Evolutionary conservation across 2,329 filamentous ascomycete genomes (phyloP).

Genomic region (Stagonosporopsis cucurbitacearum): DNA sequence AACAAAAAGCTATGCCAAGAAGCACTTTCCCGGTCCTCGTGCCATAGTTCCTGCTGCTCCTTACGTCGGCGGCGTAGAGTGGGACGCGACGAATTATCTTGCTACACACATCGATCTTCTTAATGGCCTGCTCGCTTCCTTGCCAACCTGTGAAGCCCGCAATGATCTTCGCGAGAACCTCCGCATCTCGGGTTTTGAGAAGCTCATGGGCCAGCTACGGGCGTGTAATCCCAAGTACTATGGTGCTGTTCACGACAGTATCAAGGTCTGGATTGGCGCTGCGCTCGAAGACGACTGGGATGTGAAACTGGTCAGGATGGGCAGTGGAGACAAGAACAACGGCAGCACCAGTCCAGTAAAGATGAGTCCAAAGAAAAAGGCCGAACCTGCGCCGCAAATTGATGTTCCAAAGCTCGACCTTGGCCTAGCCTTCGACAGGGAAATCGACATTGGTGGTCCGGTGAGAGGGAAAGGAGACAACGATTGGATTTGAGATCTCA

Average conservation of each 20-base stretch:
- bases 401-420: constrained; percentile 49
- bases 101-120: constrained; percentile 90
- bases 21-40: constrained; percentile 82
- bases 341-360: constrained; percentile 41
- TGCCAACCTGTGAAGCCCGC: constrained; percentile 72
- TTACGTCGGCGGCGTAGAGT: constrained; percentile 96
- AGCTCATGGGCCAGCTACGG: constrained; percentile 80
- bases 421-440: constrained; percentile 41
- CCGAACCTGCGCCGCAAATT: constrained; percentile 46
- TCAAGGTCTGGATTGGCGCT: constrained; percentile 89
- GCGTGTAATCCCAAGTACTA: constrained; percentile 99
- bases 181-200: constrained; percentile 86
- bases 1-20: constrained; percentile 58
- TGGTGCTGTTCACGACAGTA: constrained; percentile 83
- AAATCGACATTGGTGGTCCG: constrained; percentile 27
- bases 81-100: constrained; percentile 97
- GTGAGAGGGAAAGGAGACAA: constrained; percentile 32
- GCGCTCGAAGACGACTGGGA: constrained; percentile 89
- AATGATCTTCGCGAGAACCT: constrained; percentile 81
- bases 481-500: constrained; percentile 41
- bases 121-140: constrained; percentile 86
- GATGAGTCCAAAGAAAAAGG: constrained; percentile 52
- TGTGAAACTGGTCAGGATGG: constrained; percentile 78
- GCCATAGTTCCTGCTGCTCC: constrained; percentile 92
- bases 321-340: constrained; percentile 55